phyloP scores from a whole-genome alignment of 2,329 filamentous ascomycete genomes.

The Cercospora sesami region DNA sequence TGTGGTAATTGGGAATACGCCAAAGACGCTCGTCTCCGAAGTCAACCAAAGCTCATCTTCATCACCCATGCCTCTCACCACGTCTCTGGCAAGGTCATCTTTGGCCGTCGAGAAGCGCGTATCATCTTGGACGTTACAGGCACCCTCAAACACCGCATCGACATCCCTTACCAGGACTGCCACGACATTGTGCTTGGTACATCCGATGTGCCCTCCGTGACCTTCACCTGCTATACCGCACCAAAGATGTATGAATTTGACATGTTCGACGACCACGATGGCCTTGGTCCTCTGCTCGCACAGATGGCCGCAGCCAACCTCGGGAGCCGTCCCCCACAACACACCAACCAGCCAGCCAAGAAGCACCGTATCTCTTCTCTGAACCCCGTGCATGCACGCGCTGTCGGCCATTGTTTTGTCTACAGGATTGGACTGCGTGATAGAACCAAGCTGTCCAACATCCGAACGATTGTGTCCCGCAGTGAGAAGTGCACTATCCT shows the following conservation, averaged over 20 bases:
- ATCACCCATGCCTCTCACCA: slow-evolving; percentile 46
- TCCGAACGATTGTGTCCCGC: slow-evolving; percentile 30
- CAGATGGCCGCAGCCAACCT: not conserved
- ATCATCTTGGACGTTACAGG: slow-evolving; percentile 30
- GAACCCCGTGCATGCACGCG: slow-evolving; percentile 40
- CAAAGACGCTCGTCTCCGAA: slow-evolving; percentile 26
- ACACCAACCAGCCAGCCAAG: slow-evolving; percentile 15
- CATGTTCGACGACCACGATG: not conserved
- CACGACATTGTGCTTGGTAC: slow-evolving; percentile 41
- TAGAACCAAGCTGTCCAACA: slow-evolving; percentile 28
- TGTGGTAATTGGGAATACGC: slow-evolving; percentile 50
- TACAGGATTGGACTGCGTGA: slow-evolving; percentile 44
- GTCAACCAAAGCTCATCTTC: slow-evolving; percentile 40
- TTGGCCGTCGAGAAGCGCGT: slow-evolving; percentile 34
- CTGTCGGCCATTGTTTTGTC: slow-evolving; percentile 52
- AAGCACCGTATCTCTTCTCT: slow-evolving; percentile 41
- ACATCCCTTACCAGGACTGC: slow-evolving; percentile 47
- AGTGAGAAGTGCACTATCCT: slow-evolving; percentile 37
- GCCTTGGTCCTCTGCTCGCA: not conserved
- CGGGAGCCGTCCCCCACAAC: not conserved
- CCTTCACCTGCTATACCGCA: slow-evolving; percentile 41
- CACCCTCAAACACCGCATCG: slow-evolving; percentile 38
- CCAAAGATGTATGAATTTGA: slow-evolving; percentile 44
- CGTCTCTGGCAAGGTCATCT: slow-evolving; percentile 42
- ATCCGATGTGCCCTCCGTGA: slow-evolving; percentile 38